These are phyloP conservation scores for Circinella umbellata DNA, from an alignment of 371 early-diverging fungal species.

Conservation along the genomic window DNA sequence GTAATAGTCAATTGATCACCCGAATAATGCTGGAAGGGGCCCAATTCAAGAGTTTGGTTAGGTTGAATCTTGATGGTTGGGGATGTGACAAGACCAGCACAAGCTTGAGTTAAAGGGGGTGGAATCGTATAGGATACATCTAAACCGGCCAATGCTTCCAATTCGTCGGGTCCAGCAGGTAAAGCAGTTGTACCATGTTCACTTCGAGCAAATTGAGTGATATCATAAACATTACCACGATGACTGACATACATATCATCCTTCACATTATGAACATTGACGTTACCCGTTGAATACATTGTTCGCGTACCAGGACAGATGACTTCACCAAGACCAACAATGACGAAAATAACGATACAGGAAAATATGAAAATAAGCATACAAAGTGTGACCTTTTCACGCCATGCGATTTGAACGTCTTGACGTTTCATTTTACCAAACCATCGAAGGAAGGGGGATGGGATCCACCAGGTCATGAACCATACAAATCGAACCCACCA, in stretches of 20 bases:
- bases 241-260: conserved; percentile 66
- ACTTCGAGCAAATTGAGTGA: conserved; percentile 65
- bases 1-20: conserved; percentile 39
- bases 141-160: conserved; percentile 69
- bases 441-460: conserved; percentile 64
- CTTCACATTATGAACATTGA: conserved; percentile 46
- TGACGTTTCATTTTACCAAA: conserved; percentile 79
- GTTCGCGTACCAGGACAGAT: conserved; percentile 83
- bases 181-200: conserved; percentile 50
- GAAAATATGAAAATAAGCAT: conserved; percentile 86
- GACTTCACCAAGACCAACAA: conserved; percentile 86
- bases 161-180: conserved; percentile 52
- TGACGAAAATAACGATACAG: conserved; percentile 83
- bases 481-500: conserved; percentile 91
- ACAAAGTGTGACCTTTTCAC: conserved; percentile 95
- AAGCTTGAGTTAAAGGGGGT: conserved; percentile 69
- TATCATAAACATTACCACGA: conserved; percentile 74
- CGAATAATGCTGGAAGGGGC: conserved; percentile 47
- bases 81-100: conserved; percentile 55
- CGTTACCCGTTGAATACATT: conserved; percentile 63
- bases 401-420: conserved; percentile 95
- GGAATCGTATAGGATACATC: conserved; percentile 76
- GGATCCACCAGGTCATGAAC: conserved; percentile 92
- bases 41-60: conserved; percentile 28
- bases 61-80: conserved; percentile 36